Evolutionary conservation across 2,329 filamentous ascomycete genomes (phyloP), one percentile per base, ranked within the genome.

Genomic region (Teratosphaeria zuluensis): DNA sequence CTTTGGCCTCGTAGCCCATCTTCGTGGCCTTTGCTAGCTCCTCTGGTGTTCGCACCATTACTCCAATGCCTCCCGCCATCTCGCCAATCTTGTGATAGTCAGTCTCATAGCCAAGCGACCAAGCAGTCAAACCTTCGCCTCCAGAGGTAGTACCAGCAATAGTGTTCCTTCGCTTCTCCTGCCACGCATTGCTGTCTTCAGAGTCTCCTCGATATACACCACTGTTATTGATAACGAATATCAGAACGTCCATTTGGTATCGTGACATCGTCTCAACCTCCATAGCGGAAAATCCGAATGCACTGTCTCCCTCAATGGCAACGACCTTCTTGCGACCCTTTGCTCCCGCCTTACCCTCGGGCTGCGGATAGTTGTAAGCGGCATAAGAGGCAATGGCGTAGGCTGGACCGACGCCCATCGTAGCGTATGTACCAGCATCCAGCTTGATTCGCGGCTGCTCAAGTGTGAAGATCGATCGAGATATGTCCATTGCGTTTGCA

Each of bases 401-500:
- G 0, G 80, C 81, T 30, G 84, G 68, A 0, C 81, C 81, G 0
- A 84, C 78, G 1, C 81, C 82, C 82, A 84, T 84, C 1, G 81
- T 84, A 3, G 80, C 81, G 60, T 82, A 79, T 0, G 81, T 83
- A 1, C 81, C 81, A 2, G 81, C 81, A 67, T 84, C 81, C 24
- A 84, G 76, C 24, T 79, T 76, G 16, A 81, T 75, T 19, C 81
- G 77, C 2, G 81, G 81, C 62, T 81, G 75, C 32, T 80, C 73
- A 19, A 84, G 73, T 0, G 78, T 75, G 65, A 84, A 84, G 51
- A 77, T 74, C 12, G 77, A 79, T 21, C 81, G 78, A 2, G 79
- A 81, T 56, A 84, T 83, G 63, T 84, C 82, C 82, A 84, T 84
- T 6, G 81, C 82, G 64, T 83, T 83, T 8, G 81, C 80, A 6